Base-by-base conservation (phyloP, 2,329 filamentous ascomycete species). In the Apiospora phragmitis region DNA sequence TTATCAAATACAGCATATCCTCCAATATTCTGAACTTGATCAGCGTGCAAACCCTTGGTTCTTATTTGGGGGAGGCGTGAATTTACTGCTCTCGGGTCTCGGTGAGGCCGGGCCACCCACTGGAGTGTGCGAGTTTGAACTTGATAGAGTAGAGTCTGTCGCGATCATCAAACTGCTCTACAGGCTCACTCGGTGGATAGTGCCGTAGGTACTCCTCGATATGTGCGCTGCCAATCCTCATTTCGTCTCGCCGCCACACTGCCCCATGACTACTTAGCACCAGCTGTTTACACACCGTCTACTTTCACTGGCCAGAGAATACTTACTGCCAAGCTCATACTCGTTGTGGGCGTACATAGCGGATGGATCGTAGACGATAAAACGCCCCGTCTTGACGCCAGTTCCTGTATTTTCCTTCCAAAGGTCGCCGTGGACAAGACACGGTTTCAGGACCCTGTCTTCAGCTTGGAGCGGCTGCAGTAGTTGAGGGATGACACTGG, bases 121-220 rank as follows among this genome's bases (percentile, higher is more conserved):
- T 55, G 14, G 49, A 55, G 5, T 55, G 49, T 5, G 49, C 26
- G 9, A 32, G 49, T 14, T 55, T 55, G 49, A 55, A 55, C 55
- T 77, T 69, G 21, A 73, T 71, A 2, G 73, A 72, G 47, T 78
- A 78, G 4, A 79, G 70, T 16, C 73, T 71, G 38, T 72, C 75
- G 1, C 77, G 70, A 47, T 77, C 75, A 12, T 78, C 76, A 43
- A 68, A 73, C 26, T 78, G 75, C 4, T 75, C 72, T 1, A 49
- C 43, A 8, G 76, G 77, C 47, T 77, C 74, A 51, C 73, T 75
- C 0, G 72, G 73, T 4, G 67, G 51, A 26, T 69, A 74, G 62
- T 75, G 66, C 43, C 69, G 69, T 21, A 74, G 69, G 69, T 78
- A 77, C 41, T 75, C 74, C 0, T 68, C 55, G 2, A 71, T 72